Conservation (phyloP, 768 basidiomycete species). For the Tylopilus plumbeoviolaceoides region DNA sequence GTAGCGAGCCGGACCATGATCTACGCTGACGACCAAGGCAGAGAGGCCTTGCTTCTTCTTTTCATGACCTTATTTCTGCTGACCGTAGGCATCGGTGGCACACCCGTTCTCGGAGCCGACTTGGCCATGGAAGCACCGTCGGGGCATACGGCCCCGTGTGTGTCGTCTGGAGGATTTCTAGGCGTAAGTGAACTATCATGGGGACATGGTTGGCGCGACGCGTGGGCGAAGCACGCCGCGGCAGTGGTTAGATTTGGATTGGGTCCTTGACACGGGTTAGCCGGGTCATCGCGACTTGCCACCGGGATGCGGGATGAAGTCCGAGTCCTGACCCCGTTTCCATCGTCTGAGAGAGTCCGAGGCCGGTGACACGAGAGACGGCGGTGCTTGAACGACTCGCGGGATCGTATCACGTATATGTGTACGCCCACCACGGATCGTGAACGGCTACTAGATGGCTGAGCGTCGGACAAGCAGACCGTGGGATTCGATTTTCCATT, state of each 20-base stretch:
- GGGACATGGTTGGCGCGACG: too few relatives aligned
- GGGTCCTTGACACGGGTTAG: not conserved
- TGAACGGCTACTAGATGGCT: not conserved
- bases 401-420: not conserved
- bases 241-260: too few relatives aligned
- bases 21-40: not conserved
- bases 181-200: too few relatives aligned
- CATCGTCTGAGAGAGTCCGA: too few relatives aligned
- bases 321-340: too few relatives aligned
- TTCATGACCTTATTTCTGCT: not conserved
- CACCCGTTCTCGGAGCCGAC: not conserved
- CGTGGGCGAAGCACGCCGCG: too few relatives aligned
- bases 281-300: not conserved
- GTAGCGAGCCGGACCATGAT: not conserved
- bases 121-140: not conserved
- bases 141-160: not conserved
- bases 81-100: not conserved
- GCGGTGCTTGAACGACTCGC: not conserved
- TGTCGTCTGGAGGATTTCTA: not conserved
- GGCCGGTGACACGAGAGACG: not conserved
- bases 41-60: too few relatives aligned
- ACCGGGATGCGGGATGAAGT: not conserved
- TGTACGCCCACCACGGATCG: not conserved
- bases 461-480: not conserved
- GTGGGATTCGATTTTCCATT: not conserved